Base-by-base conservation (phyloP, 2,329 filamentous ascomycete genomes). In the Teratosphaeria nubilosa region DNA sequence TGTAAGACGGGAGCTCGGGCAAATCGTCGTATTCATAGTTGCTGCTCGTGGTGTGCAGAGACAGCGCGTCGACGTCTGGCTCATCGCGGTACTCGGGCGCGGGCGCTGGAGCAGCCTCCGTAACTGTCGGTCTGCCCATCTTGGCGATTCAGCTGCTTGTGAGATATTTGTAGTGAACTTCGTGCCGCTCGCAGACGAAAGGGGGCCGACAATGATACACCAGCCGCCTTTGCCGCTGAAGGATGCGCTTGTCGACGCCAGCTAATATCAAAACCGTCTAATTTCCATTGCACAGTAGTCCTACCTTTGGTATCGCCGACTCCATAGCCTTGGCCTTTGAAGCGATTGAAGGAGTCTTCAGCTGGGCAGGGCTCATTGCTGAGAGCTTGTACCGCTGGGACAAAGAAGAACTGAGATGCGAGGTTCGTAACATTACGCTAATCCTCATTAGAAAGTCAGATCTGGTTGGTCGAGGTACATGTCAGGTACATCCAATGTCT, bases 11-110 rank as follows among this genome's bases (percentile, higher is more conserved):
- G 2, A 68, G 59, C 24, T 65, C 56, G 9, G 63, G 61, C 0
- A 59, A 52, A 54, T 65, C 65, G 30, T 66, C 60, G 59, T 69
- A 69, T 10, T 66, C 62, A 59, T 69, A 68, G 56, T 67, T 64
- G 58, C 59, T 61, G 14, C 59, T 62, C 4, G 68, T 69, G 1
- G 68, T 69, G 56, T 65, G 67, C 62, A 69, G 59, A 13, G 68
- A 69, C 2, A 69, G 57, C 2, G 64, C 64, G 25, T 69, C 67
- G 24, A 60, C 55, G 31, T 69, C 67, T 27, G 61, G 56, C 45
- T 64, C 64, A 56, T 66, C 63, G 37, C 62, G 62, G 55, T 66
- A 67, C 31, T 56, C 25, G 25, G 25, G 54, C 16, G 50, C 14
- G 3, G 54, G 53, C 3, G 53, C 25, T 34, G 54, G 37, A 31